These are phyloP conservation scores for Diacronema lutheri DNA, from an alignment of 78 protist genomes.

Conservation along the genomic window DNA sequence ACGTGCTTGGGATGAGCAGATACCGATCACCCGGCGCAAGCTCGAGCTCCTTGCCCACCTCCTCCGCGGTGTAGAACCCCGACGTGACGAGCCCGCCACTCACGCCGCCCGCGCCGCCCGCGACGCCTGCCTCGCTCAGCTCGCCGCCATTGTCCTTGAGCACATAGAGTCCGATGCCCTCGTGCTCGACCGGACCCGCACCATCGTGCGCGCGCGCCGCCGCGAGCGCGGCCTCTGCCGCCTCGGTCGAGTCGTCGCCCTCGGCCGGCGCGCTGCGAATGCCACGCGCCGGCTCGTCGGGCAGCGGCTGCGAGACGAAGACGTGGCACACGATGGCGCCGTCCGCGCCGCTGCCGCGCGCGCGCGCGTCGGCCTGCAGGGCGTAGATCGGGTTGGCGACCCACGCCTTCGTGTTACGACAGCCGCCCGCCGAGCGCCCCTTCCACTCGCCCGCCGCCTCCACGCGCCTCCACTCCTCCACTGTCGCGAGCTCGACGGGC, in stretches of 20 bases:
- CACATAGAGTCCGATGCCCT: conserved; percentile 15
- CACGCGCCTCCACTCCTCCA: background rate
- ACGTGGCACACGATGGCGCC: background rate
- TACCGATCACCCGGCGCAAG: background rate
- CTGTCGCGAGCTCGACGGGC: background rate
- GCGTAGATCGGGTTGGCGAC: background rate
- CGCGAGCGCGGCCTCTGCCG: too few species aligned
- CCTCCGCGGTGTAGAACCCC: background rate
- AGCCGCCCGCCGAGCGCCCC: background rate
- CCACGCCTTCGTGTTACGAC: background rate
- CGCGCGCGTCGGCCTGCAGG: background rate
- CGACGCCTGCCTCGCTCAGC: too few species aligned
- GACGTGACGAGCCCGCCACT: background rate
- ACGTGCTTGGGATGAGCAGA: background rate
- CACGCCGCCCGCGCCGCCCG: too few species aligned
- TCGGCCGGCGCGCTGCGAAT: background rate
- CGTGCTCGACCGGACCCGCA: background rate
- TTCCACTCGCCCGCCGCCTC: background rate
- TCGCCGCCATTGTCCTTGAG: background rate
- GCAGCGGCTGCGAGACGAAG: background rate
- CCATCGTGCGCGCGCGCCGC: too few species aligned
- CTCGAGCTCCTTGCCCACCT: background rate
- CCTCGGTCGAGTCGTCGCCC: too few species aligned
- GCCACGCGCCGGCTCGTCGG: too few species aligned
- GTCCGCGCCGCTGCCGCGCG: background rate